Evolutionary conservation across 2,329 filamentous ascomycete species (phyloP).

Genomic region (Alternaria sp.): DNA sequence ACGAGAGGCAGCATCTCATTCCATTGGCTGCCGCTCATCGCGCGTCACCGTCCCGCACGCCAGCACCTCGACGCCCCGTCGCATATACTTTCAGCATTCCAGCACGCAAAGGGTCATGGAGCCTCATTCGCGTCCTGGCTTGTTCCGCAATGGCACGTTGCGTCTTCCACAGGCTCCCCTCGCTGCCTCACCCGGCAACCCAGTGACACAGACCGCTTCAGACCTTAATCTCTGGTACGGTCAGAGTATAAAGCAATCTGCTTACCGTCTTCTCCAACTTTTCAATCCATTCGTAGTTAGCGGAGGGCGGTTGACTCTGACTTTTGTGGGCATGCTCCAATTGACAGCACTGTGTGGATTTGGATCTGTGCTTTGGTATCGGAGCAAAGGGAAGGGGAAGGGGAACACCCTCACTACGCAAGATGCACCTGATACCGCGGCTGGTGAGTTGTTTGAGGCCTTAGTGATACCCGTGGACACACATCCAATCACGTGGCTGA

Average conservation of each 20-base stretch:
- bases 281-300: slow-evolving; percentile 37
- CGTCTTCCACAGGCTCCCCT: slow-evolving; percentile 49
- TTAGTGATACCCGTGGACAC: slow-evolving; percentile 12
- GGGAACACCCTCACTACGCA: slow-evolving; percentile 27
- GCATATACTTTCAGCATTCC: slow-evolving; percentile 48
- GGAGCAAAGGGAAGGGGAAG: slow-evolving; percentile 34
- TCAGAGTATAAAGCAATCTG: slow-evolving; percentile 39
- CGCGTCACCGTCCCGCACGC: slow-evolving; percentile 31
- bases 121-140: slow-evolving; percentile 46
- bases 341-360: slow-evolving; percentile 49
- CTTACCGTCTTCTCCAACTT: slow-evolving; percentile 29
- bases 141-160: slow-evolving; percentile 45
- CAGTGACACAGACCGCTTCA: slow-evolving; percentile 37
- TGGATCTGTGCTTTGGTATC: slow-evolving; percentile 48
- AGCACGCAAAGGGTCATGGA: slow-evolving; percentile 46
- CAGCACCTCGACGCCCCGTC: slow-evolving; percentile 37
- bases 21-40: slow-evolving; percentile 43
- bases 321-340: slow-evolving; percentile 51
- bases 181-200: slow-evolving; percentile 35
- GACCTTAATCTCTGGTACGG: slow-evolving; percentile 33
- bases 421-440: slow-evolving; percentile 30
- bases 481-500: slow-evolving; percentile 19
- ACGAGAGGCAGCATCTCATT: slow-evolving; percentile 38
- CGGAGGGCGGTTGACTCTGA: slow-evolving; percentile 28
- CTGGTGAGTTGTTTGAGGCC: slow-evolving; percentile 35